These are phyloP conservation scores for Clarireedia sp. DNA, from an alignment of 2,329 filamentous ascomycete genomes.

Conservation along the genomic window DNA sequence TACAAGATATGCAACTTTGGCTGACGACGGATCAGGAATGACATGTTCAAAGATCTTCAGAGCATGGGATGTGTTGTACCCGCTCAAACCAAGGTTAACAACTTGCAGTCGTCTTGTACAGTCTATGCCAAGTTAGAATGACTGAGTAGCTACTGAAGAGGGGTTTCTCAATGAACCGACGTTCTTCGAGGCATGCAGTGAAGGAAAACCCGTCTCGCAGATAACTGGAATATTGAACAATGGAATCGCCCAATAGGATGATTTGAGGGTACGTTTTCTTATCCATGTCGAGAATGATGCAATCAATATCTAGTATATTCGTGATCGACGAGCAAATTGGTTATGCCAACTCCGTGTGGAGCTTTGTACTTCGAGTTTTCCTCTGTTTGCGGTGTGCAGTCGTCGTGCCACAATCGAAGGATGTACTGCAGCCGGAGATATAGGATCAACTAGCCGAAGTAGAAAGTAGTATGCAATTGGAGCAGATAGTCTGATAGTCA, in stretches of 20 bases:
- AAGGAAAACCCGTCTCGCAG: constrained; percentile 65
- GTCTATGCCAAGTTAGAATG: constrained; percentile 38
- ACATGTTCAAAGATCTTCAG: constrained; percentile 61
- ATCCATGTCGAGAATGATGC: constrained; percentile 1
- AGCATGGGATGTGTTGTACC: constrained; percentile 75
- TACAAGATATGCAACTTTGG: constrained; percentile 55
- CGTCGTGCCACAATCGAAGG: too few species aligned
- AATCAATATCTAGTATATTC: neutral
- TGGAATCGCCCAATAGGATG: constrained; percentile 83
- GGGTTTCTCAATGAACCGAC: constrained; percentile 14
- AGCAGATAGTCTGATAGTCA: too few species aligned
- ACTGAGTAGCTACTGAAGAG: neutral
- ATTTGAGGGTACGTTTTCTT: constrained; percentile 41
- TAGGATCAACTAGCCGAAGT: too few species aligned
- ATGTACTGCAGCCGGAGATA: too few species aligned
- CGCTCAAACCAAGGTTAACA: constrained; percentile 75
- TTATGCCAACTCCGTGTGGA: too few species aligned
- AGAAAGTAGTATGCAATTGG: too few species aligned
- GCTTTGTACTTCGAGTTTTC: too few species aligned
- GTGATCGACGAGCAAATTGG: too few species aligned
- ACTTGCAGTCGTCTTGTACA: constrained; percentile 76
- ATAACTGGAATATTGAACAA: constrained; percentile 62
- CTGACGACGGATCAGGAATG: constrained; percentile 56
- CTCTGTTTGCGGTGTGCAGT: too few species aligned
- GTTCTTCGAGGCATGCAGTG: constrained; percentile 49